phyloP scores from a whole-genome alignment of 345 rosid genomes.

The Lenwebbia sp. region DNA sequence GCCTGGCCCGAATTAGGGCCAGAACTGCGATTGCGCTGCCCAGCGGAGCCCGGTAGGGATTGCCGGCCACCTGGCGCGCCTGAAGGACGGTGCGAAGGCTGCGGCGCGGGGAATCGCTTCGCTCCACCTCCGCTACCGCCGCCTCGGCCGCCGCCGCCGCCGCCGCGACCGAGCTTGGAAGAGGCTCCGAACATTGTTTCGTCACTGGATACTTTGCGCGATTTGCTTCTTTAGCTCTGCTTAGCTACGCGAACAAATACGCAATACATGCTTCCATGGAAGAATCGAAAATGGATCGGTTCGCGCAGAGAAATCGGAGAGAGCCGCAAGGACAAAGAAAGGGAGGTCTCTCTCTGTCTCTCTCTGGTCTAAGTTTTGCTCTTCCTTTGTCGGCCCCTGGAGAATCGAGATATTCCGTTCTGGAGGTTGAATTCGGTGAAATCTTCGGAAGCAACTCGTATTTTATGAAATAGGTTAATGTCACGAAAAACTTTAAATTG shows the following conservation, averaged over 20 bases:
- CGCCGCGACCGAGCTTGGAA: constrained; percentile 7
- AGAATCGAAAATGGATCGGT: not conserved
- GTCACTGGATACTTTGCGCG: not conserved
- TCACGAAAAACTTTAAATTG: no score
- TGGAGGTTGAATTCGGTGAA: not conserved
- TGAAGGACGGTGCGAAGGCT: not conserved
- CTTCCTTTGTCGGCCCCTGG: not conserved
- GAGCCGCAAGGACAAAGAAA: not conserved
- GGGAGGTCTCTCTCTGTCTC: not conserved
- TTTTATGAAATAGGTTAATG: no score
- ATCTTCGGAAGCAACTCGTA: not conserved
- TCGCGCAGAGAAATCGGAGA: not conserved
- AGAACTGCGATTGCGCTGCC: not conserved
- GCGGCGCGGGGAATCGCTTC: not conserved
- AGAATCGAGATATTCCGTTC: not conserved
- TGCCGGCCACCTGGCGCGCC: not conserved
- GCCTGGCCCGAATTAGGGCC: not conserved
- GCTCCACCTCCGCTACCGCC: not conserved
- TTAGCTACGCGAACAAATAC: not conserved
- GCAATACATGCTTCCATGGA: not conserved
- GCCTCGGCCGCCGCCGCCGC: not conserved
- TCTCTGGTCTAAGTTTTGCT: not conserved
- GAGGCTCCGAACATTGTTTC: not conserved
- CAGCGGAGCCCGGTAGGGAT: not conserved
- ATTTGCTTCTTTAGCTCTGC: not conserved